Percentiles rank a stretch among this genome's conserved stretches.
Evolutionary conservation across 805 yeast species (phyloP).

Genomic region (Starmerella geochares): DNA sequence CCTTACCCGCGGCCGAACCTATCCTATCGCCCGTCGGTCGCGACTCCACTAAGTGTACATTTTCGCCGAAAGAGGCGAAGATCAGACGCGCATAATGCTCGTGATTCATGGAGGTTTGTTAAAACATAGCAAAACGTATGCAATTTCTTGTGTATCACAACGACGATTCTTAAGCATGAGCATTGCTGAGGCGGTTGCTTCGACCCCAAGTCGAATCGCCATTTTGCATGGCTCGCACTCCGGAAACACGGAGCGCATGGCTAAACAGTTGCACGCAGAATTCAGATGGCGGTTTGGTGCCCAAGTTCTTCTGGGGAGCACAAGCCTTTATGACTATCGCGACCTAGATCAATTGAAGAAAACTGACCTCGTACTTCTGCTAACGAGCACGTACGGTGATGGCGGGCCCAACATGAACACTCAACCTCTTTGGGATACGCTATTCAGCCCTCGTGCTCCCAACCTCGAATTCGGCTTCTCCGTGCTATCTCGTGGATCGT

Average conservation of each 20-base stretch:
- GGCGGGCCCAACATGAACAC: conserved; percentile 85
- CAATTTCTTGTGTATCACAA: background rate
- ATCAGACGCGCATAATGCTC: background rate
- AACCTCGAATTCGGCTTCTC: conserved; percentile 45
- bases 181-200: background rate
- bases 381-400: conserved; percentile 77
- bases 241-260: conserved; percentile 81
- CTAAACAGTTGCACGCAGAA: conserved; percentile 68
- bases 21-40: background rate
- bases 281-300: conserved; percentile 60
- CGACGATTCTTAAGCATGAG: background rate
- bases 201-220: conserved; percentile 30
- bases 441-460: conserved; percentile 36
- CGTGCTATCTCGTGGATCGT: conserved; percentile 71
- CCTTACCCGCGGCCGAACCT: background rate
- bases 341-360: conserved; percentile 45
- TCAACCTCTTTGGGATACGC: conserved; percentile 30
- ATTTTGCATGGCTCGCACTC: conserved; percentile 77
- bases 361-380: conserved; percentile 44
- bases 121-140: background rate
- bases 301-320: conserved; percentile 57
- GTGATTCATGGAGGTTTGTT: background rate
- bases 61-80: too few relatives aligned
- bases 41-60: too few relatives aligned
- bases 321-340: conserved; percentile 65